Evolutionary conservation across 345 rosid genomes (phyloP).

Genomic region (Citrus unshiu): DNA sequence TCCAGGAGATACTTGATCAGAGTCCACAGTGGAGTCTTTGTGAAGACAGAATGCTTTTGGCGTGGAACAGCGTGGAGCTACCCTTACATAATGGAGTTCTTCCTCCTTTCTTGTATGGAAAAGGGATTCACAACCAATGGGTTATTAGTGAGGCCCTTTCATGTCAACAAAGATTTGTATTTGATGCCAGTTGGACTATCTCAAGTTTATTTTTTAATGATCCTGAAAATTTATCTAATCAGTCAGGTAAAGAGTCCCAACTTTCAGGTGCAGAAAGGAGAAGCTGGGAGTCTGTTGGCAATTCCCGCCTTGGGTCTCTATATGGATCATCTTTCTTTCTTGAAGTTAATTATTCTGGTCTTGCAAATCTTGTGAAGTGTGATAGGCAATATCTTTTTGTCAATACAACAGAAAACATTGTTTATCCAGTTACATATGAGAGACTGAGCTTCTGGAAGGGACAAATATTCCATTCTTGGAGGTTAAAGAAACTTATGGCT

Average conservation of each 20-base stretch:
- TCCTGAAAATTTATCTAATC: constrained; percentile 18
- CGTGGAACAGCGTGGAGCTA: constrained; percentile 62
- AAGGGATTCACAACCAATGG: constrained; percentile 67
- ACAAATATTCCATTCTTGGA: constrained; percentile 30
- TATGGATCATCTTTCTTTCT: constrained; percentile 62
- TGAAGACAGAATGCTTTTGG: constrained; percentile 53
- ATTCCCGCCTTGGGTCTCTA: constrained; percentile 61
- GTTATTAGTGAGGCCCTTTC: constrained; percentile 62
- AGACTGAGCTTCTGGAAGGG: constrained; percentile 26
- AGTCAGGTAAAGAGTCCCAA: constrained; percentile 15
- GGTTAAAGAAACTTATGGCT: constrained; percentile 40
- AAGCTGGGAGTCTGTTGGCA: constrained; percentile 75
- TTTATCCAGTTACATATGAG: constrained; percentile 18
- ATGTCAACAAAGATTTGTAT: constrained; percentile 61
- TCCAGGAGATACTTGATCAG: constrained; percentile 62
- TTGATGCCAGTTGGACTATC: constrained; percentile 72
- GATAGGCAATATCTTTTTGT: constrained; percentile 40
- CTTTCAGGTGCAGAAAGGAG: constrained; percentile 25
- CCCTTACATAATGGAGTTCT: constrained; percentile 70
- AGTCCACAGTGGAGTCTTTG: constrained; percentile 34
- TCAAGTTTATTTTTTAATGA: constrained; percentile 42
- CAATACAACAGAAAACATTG: constrained; percentile 25
- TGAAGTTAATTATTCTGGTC: constrained; percentile 30
- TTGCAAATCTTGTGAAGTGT: constrained; percentile 63
- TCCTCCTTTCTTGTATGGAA: constrained; percentile 82